Base-by-base conservation (phyloP, 2,329 filamentous ascomycete genomes). In the Magnaporthiopsis poae region DNA sequence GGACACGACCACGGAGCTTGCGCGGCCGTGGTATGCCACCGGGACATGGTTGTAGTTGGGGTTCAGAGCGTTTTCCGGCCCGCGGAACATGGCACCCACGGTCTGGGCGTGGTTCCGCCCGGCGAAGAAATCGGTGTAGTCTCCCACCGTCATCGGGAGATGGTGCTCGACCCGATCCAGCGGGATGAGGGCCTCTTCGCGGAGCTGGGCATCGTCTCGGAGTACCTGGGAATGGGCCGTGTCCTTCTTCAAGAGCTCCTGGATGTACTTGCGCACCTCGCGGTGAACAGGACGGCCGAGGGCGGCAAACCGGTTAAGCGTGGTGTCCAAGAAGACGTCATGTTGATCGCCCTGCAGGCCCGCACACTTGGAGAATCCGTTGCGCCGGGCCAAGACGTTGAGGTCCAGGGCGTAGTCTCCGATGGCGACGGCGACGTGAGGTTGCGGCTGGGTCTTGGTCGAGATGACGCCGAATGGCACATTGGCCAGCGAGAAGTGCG, bases 401-500 rank as follows among this genome's bases (percentile, higher is more conserved):
- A 62, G 61, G 36, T 33, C 31, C 31, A 62, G 31, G 13, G 36
- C 61, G 61, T 62, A 18, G 61, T 31, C 36, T 29, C 36, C 31
- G 31, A 62, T 35, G 9, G 29, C 18, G 29, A 35, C 36, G 29
- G 31, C 61, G 61, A 78, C 78, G 67, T 81, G 78, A 29, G 78
- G 80, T 2, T 66, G 68, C 0, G 72, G 66, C 65, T 80, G 77
- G 0, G 68, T 67, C 5, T 67, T 60, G 0, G 77, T 80, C 0
- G 80, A 84, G 29, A 79, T 81, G 11, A 85, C 77, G 15, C 82
- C 82, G 65, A 82, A 85, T 0, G 83, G 82, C 46, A 85, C 80
- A 67, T 86, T 85, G 46, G 77, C 73, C 60, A 81, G 71, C 0
- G 81, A 83, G 69, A 85, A 85, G 63, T 67, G 63, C 7, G 33